Evolutionary conservation across 441 rosid species (phyloP), one percentile per base, ranked within the genome.

Genomic region (Manihot esculenta): DNA sequence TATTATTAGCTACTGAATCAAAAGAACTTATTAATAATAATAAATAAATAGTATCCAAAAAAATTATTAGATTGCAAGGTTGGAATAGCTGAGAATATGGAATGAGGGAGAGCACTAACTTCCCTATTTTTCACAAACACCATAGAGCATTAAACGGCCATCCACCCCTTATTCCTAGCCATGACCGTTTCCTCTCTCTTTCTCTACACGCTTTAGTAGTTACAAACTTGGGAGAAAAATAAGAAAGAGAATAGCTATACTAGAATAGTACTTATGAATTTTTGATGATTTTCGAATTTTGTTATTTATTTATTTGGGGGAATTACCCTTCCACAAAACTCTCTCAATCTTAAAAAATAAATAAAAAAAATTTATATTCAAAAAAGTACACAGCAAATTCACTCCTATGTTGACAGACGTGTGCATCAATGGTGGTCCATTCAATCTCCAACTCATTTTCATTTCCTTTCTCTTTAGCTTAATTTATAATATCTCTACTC

Each of bases 91-190:
- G 48, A 14, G 51, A 62, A 23, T 23, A 47, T 54, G 50, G 21
- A 54, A 51, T 42, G 41, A 54, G 51, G 62, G 3, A 33, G 17
- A 18, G 68, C 68, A 59, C 69, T 56, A 62, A 5, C 60, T 42
- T 9, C 50, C 72, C 63, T 68, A 55, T 54, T 35, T 68, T 62
- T 70, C 63, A 38, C 49, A 7, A n/a, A 47, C 15, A 57, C 35
- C 7, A 45, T 55, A 24, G 76, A 78, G 81, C 18, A 72, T 69
- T 71, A 66, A 74, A 41, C 81, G 84, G 76, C 51, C 24, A 70
- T 66, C 79, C 81, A 72, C 61, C 66, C 71, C 73, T 72, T 42
- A 33, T 71, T 78, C 68, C 33, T 51, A 60, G 77, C 79, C 56
- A 57, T 15, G 81, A 69, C 85, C 75, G 21, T 68, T 82, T 76